Evolutionary conservation across 2,329 filamentous ascomycete species (phyloP).

Genomic region (Zymoseptoria passerinii): DNA sequence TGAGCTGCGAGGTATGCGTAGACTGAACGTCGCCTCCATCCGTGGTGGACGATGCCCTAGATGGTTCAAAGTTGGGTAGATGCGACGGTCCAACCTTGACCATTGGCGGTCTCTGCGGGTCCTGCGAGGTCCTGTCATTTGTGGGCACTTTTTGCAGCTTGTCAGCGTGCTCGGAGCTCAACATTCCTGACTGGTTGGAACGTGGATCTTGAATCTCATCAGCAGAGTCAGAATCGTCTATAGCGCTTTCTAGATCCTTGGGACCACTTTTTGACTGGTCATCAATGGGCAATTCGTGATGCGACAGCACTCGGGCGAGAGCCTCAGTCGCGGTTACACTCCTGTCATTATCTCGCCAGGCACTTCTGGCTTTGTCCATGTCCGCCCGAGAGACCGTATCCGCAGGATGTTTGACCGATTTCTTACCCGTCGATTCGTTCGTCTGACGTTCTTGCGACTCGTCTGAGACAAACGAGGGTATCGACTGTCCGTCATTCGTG

Average conservation of each 20-base stretch:
- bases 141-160: neutral
- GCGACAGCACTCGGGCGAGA: conserved; percentile 25
- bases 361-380: conserved; percentile 20
- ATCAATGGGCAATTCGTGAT: conserved; percentile 18
- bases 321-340: conserved; percentile 24
- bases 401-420: conserved; percentile 2
- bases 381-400: conserved; percentile 16
- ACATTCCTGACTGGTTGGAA: neutral
- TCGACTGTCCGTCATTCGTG: conserved; percentile 12
- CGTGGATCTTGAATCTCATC: conserved; percentile 8
- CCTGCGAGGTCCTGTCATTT: conserved; percentile 5
- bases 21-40: conserved; percentile 31
- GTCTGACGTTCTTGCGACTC: conserved; percentile 3
- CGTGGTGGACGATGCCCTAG: conserved; percentile 37
- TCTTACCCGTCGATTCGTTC: neutral
- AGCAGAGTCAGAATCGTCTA: conserved; percentile 19
- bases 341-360: conserved; percentile 20
- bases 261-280: conserved; percentile 11
- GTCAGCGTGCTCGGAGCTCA: neutral
- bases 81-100: conserved; percentile 39
- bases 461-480: conserved; percentile 7
- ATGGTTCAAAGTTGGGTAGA: conserved; percentile 40
- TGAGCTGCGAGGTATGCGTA: conserved; percentile 16
- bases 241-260: conserved; percentile 14
- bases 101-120: conserved; percentile 31